Percentiles rank a stretch among this genome's conserved stretches.
Evolutionary conservation across 2,329 filamentous ascomycete species (phyloP).

Genomic region (Aspergillus proliferans): DNA sequence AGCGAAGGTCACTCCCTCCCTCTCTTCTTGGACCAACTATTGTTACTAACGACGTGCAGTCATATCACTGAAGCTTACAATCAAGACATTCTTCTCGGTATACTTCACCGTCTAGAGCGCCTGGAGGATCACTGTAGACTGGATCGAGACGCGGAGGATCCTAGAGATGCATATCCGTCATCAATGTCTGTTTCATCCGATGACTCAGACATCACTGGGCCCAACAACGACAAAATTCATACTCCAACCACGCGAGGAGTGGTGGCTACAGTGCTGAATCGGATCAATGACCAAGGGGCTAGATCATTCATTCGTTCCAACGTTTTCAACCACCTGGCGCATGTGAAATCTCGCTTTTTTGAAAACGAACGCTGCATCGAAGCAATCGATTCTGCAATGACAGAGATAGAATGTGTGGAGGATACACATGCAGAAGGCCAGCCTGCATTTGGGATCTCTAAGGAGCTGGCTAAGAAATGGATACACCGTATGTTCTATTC

Average conservation of each 20-base stretch:
- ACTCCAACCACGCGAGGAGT: not conserved
- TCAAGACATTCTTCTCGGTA: conserved; percentile 6
- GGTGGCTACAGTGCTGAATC: no score
- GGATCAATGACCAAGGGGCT: no score
- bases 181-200: not conserved
- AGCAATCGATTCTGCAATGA: no score
- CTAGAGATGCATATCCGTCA: conserved; percentile 1
- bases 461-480: conserved; percentile 5
- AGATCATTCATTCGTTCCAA: no score
- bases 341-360: no score
- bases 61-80: conserved; percentile 1
- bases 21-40: not conserved
- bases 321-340: no score
- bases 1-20: conserved; percentile 3
- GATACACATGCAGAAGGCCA: no score
- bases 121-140: conserved; percentile 11
- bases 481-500: conserved; percentile 1
- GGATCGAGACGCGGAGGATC: not conserved
- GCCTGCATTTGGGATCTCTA: not conserved
- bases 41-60: not conserved
- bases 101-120: conserved; percentile 9
- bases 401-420: no score
- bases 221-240: not conserved
- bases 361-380: no score
- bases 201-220: not conserved